Base-by-base conservation (phyloP, 768 basidiomycete genomes). In the Pleurotus pulmonarius region DNA sequence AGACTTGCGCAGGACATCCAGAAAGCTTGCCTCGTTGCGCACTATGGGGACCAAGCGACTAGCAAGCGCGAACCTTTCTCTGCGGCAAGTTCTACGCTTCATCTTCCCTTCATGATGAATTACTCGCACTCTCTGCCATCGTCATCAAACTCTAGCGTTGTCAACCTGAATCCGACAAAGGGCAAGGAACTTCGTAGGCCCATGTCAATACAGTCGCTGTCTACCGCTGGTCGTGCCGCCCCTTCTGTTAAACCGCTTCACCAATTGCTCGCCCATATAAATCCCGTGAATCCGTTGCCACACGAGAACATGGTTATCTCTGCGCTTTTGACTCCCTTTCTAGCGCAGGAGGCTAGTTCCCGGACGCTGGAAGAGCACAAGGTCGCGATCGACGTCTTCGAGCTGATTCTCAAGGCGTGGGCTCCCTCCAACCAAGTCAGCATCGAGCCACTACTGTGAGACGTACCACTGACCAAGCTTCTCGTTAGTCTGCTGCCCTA, bases 331-430 rank as follows among this genome's bases (percentile, higher is more conserved):
- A 70, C 68, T 5, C 85, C 87, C 0, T 88, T 88, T 58, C 59
- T 82, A 5, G 69, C 68, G 4, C 69, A 64, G 5, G 69, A 73
- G 11, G 65, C 62, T 16, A 71, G 73, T 3, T 54, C 65, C 2
- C 63, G 66, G 29, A 55, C 72, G 3, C 81, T 83, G 24, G 76
- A 82, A 39, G 87, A 89, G 57, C 76, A 78, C 52, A 73, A 72
- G 61, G 69, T 74, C 13, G 80, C 87, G 0, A 67, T 86, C 13
- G 87, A 88, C 53, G 70, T 80, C 0, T 89, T 88, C 60, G 85
- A 88, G 56, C 65, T 81, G 20, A 65, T 83, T 29, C 69, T 76
- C 11, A 82, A 77, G 61, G 77, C 81, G 7, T 91, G 88, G 87
- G 69, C 75, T 3, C 69, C 75, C 1, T 41, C 68, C n/a, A 78